phyloP scores from a whole-genome alignment of 768 basidiomycete species.

The Coprinopsis strossmayeri region DNA sequence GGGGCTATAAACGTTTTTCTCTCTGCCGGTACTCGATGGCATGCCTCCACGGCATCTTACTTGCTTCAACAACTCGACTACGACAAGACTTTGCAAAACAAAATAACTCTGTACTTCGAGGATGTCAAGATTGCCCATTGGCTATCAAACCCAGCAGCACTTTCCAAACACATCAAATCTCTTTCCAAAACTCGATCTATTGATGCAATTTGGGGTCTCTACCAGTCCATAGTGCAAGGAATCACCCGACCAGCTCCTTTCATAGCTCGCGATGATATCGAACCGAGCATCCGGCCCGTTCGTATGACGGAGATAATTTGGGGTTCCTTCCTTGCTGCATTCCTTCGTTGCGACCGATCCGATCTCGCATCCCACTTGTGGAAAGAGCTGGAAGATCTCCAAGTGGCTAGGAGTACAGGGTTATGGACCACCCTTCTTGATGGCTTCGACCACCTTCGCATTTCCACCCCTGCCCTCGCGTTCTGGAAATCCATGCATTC shows the following conservation, averaged over 20 bases:
- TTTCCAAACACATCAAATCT: conserved; percentile 45
- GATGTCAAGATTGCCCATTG: conserved; percentile 47
- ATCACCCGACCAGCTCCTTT: conserved; percentile 47
- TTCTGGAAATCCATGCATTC: conserved; percentile 61
- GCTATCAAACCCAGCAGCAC: conserved; percentile 40
- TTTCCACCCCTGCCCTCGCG: conserved; percentile 44
- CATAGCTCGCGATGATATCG: conserved; percentile 38
- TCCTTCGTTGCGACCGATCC: conserved; percentile 46
- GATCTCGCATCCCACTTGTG: conserved; percentile 61
- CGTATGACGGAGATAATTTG: conserved; percentile 53
- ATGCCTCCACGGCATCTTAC: conserved; percentile 24
- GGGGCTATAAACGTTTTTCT: conserved; percentile 43
- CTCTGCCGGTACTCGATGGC: conserved; percentile 29
- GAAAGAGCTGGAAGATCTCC: conserved; percentile 53
- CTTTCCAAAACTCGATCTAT: conserved; percentile 30
- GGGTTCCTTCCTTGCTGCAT: conserved; percentile 60
- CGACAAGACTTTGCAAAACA: conserved; percentile 29
- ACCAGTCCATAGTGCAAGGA: conserved; percentile 43
- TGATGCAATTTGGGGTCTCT: conserved; percentile 37
- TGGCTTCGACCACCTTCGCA: conserved; percentile 47
- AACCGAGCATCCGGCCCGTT: conserved; percentile 26
- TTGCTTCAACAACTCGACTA: conserved; percentile 32
- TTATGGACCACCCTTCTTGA: conserved; percentile 73
- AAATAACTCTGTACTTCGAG: conserved; percentile 37
- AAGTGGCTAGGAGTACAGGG: conserved; percentile 43